Evolutionary conservation across 2,329 filamentous ascomycete species (phyloP), one percentile per base, ranked within the genome.

Genomic region (Fusarium vanettenii): DNA sequence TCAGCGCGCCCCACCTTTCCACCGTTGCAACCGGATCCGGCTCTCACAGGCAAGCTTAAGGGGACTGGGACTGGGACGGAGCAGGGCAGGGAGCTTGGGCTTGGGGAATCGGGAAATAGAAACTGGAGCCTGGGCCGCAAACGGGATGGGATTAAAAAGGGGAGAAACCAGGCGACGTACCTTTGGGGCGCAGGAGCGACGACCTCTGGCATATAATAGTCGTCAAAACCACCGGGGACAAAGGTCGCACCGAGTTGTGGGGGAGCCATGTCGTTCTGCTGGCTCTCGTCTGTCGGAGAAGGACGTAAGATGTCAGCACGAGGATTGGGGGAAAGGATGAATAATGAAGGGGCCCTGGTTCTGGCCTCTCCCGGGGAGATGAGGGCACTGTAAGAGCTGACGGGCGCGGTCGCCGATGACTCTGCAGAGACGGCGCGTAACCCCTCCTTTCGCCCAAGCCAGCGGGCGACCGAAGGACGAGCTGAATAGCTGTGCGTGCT

Each of bases 191-290:
- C 82, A 69, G 89, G 89, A 67, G 89, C 88, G 72, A 89, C 81
- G 72, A 91, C 89, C 79, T 90, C 88, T 70, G 89, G 89, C 87
- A 90, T 88, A 79, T 88, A 90, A 79, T 89, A 91, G 80, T 91
- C 89, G 80, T 91, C 89, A 66, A 86, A 85, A 64, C 88, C 89
- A 70, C 89, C 87, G 37, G 89, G 89, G 66, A 89, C 87, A 80
- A 90, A 91, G 56, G 89, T 91, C 72, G 89, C 89, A 79, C 87
- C 87, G 73, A 90, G 73, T 64, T 81, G 80, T 72, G 75, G 70
- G 76, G 75, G 73, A 77, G 74, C 69, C 74, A 75, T 78, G 69
- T 78, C 78, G 74, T 67, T 74, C 72, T 72, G 70, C 68, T 77
- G 72, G 74, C 48, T 52, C 10, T 71, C 71, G 77, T 80, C 79